phyloP scores from a whole-genome alignment of 2,329 filamentous ascomycete species.

The Colletotrichum somersetense region DNA sequence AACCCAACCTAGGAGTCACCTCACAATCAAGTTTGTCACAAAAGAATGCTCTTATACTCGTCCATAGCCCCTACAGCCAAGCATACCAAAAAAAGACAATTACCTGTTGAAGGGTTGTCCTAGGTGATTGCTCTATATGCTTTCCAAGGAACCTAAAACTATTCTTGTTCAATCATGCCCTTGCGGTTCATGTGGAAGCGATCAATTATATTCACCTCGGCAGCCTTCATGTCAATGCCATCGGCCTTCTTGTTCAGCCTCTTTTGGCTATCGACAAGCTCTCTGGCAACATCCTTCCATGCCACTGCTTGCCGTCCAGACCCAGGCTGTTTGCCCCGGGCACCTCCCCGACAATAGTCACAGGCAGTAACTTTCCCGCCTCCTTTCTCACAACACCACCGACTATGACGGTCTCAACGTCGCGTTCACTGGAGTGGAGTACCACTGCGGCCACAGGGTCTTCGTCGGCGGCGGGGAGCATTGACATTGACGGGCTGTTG shows the following conservation, averaged over 20 bases:
- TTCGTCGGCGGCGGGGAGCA: conserved; percentile 53
- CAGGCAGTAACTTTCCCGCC: conserved; percentile 46
- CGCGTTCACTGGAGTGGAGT: conserved; percentile 55
- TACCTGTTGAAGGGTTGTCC: accelerated
- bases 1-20: no score
- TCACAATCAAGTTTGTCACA: no score
- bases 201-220: conserved; percentile 13
- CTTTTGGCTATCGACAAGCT: conserved; percentile 15
- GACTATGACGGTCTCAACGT: conserved; percentile 58
- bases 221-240: conserved; percentile 11
- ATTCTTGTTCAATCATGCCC: conserved; percentile 17
- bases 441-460: conserved; percentile 58
- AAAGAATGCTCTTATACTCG: no score
- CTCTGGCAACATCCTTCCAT: conserved; percentile 13
- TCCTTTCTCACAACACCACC: conserved; percentile 56
- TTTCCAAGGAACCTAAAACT: not conserved
- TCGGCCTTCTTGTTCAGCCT: conserved; percentile 9
- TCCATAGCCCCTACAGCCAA: no score
- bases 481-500: not conserved
- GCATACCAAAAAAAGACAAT: no score
- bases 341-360: conserved; percentile 4
- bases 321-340: conserved; percentile 9
- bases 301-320: not conserved
- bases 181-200: conserved; percentile 8
- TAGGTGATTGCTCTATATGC: no score